A percentile compares a stretch with the other conserved stretches of the same genome.
Evolutionary conservation across 345 rosid species (phyloP).

Genomic region (Gossypium sturtianum): DNA sequence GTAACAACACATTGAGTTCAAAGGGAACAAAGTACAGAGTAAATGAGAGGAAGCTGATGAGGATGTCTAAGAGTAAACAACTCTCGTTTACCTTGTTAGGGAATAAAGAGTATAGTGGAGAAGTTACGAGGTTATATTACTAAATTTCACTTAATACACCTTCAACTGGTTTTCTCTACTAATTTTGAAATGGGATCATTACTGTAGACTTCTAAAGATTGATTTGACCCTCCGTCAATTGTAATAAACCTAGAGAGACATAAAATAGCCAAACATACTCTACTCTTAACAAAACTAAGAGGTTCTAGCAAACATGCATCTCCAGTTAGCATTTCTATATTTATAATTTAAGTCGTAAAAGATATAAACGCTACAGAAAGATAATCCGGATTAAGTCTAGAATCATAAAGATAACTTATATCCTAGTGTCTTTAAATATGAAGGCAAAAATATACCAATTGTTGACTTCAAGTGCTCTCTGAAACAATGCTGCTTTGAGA

Average conservation of each 20-base stretch:
- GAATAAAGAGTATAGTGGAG: neutral
- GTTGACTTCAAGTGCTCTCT: slow-evolving; percentile 48
- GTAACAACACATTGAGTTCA: neutral
- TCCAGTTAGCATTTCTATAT: neutral
- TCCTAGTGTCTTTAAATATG: neutral
- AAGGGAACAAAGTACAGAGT: neutral
- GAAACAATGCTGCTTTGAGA: slow-evolving; percentile 43
- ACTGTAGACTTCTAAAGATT: neutral
- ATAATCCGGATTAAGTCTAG: neutral
- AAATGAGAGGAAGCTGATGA: neutral
- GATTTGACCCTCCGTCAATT: neutral
- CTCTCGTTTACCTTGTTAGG: neutral
- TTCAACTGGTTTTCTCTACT: neutral
- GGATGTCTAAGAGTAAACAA: neutral
- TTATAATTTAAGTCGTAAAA: neutral
- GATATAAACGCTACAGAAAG: slow-evolving; percentile 1
- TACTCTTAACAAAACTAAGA: neutral
- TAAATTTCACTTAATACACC: neutral
- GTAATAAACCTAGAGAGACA: neutral
- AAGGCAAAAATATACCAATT: slow-evolving; percentile 39
- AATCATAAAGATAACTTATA: neutral
- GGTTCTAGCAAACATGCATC: neutral
- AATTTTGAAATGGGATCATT: neutral
- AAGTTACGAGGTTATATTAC: neutral
- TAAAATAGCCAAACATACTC: neutral